Evolutionary conservation across 1,284 basidiomycete genomes (phyloP).

Genomic region (Cutaneotrichosporon cavernicola): DNA sequence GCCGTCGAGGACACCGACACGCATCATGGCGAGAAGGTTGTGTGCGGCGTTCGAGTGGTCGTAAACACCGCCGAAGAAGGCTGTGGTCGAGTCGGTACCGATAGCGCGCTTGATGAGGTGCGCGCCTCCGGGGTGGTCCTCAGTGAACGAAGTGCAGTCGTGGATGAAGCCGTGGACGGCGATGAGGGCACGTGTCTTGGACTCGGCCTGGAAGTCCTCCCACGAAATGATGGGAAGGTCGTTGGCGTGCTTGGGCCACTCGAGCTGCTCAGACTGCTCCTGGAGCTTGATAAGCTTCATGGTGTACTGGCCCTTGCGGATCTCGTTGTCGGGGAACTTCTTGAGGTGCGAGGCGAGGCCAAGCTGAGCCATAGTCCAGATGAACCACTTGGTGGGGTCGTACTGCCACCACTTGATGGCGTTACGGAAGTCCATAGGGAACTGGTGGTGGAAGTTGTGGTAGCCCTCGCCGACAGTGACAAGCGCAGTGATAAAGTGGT

Average conservation of each 20-base stretch:
- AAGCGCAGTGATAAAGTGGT: constrained; percentile 82
- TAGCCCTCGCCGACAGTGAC: constrained; percentile 90
- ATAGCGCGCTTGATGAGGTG: constrained; percentile 63
- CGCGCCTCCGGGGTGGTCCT: constrained; percentile 84
- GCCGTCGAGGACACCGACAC: constrained; percentile 79
- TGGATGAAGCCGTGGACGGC: constrained; percentile 88
- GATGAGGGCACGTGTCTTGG: constrained; percentile 71
- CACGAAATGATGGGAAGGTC: constrained; percentile 79
- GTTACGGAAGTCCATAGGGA: constrained; percentile 92
- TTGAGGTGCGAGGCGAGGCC: constrained; percentile 84
- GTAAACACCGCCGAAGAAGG: constrained; percentile 92
- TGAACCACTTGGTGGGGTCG: constrained; percentile 78
- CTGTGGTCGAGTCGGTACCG: constrained; percentile 82
- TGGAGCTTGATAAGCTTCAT: constrained; percentile 86
- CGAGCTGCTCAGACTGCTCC: constrained; percentile 65
- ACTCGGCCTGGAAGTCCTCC: constrained; percentile 73
- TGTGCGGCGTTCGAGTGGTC: constrained; percentile 91
- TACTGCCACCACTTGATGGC: constrained; percentile 92
- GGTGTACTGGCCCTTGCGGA: constrained; percentile 84
- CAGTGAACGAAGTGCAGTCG: constrained; percentile 78
- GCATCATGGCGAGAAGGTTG: constrained; percentile 77
- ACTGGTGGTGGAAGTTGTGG: constrained; percentile 93
- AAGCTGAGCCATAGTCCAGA: constrained; percentile 63
- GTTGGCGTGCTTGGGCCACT: constrained; percentile 65
- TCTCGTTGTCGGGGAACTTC: constrained; percentile 90